Evolutionary conservation across 2,329 filamentous ascomycete genomes (phyloP).

Genomic region (Trichocomaceae sp.): DNA sequence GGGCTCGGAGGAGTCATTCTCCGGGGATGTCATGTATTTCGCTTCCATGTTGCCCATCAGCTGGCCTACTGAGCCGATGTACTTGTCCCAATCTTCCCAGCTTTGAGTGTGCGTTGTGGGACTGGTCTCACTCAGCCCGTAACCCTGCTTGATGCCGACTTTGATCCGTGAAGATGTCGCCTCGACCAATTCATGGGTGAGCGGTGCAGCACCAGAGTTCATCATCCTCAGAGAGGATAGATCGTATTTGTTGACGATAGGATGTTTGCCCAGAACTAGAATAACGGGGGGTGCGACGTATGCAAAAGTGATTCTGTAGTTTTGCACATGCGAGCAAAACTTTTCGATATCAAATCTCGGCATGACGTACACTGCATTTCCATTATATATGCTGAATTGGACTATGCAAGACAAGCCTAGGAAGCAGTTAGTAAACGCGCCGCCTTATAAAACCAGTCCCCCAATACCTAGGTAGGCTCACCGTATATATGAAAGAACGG

Average conservation of each 20-base stretch:
- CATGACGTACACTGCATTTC: conserved; percentile 64
- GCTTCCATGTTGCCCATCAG: conserved; percentile 73
- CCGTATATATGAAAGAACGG: conserved; percentile 91
- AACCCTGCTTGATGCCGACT: conserved; percentile 83
- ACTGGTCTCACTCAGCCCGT: conserved; percentile 80
- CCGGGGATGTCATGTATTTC: conserved; percentile 63
- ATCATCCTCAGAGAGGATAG: conserved; percentile 72
- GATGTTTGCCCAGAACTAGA: conserved; percentile 71
- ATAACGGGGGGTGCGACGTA: conserved; percentile 84
- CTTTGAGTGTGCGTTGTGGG: conserved; percentile 69
- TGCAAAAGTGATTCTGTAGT: conserved; percentile 65
- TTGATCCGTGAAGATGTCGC: conserved; percentile 66
- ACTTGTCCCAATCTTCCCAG: conserved; percentile 68
- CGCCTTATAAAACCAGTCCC: background rate
- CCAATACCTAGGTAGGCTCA: conserved; percentile 33
- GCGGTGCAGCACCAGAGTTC: conserved; percentile 79
- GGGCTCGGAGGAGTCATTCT: conserved; percentile 41
- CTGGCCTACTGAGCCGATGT: conserved; percentile 70
- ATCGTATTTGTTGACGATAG: conserved; percentile 71
- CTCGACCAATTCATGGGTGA: conserved; percentile 73
- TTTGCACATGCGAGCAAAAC: conserved; percentile 70
- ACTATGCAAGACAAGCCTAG: conserved; percentile 65
- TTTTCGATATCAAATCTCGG: conserved; percentile 73
- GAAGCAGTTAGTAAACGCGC: conserved; percentile 9
- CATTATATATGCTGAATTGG: conserved; percentile 60